Conservation (phyloP, 306 rosid genomes). For the Cicer arietinum region DNA sequence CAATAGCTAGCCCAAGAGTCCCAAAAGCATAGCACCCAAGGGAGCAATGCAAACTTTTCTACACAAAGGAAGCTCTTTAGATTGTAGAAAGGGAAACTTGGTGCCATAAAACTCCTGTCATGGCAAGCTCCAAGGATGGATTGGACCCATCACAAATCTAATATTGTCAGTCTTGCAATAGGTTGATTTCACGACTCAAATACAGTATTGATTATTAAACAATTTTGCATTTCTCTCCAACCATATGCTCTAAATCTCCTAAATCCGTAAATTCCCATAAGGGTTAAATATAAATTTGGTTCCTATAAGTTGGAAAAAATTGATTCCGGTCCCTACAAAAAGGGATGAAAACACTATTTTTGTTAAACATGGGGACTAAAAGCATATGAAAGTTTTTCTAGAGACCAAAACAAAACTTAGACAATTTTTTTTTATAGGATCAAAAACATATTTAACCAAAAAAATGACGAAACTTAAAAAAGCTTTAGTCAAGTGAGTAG, state of each 20-base stretch:
- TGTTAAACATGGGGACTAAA: too few species aligned
- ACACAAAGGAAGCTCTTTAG: slow-evolving; percentile 2
- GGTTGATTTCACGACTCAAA: background rate
- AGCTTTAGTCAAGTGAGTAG: slow-evolving; percentile 26
- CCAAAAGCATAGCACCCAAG: slow-evolving; percentile 30
- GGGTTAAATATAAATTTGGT: too few species aligned
- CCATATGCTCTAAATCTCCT: slow-evolving; percentile 4
- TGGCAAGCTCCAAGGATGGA: slow-evolving; percentile 2
- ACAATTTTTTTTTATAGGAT: too few species aligned
- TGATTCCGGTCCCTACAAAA: too few species aligned
- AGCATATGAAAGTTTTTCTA: too few species aligned
- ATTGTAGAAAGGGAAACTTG: background rate
- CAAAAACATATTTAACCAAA: too few species aligned
- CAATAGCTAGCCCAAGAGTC: slow-evolving; percentile 9
- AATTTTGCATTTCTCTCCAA: slow-evolving; percentile 10
- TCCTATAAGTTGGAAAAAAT: too few species aligned
- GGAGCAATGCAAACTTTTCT: background rate
- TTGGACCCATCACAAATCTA: background rate
- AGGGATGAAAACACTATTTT: too few species aligned
- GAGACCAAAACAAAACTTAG: too few species aligned
- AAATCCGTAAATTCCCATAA: background rate
- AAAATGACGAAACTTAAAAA: background rate
- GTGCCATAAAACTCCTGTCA: background rate
- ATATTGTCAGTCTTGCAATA: background rate
- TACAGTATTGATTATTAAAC: slow-evolving; percentile 24